Conservation (phyloP, 2,329 filamentous ascomycete species). For the Emmonsiellopsis sp. region DNA sequence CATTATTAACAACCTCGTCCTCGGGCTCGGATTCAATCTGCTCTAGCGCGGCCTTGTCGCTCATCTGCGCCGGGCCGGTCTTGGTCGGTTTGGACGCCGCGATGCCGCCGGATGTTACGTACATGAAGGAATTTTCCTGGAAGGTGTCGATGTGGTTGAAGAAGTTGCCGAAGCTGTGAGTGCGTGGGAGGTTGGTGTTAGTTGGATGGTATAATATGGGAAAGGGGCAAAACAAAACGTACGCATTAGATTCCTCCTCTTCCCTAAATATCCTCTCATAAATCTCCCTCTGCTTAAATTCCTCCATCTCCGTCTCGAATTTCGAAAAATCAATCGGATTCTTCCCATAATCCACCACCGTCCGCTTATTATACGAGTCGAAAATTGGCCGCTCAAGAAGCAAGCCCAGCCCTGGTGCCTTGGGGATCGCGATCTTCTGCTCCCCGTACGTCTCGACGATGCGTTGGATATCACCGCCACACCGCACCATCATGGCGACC, state of each 20-base stretch:
- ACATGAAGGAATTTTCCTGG: conserved; percentile 61
- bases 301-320: conserved; percentile 67
- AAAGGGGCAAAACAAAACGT: conserved; percentile 34
- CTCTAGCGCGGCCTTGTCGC: conserved; percentile 22
- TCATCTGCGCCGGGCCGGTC: conserved; percentile 5
- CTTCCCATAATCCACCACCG: conserved; percentile 52
- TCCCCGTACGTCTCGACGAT: conserved; percentile 65
- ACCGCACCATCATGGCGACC: conserved; percentile 74
- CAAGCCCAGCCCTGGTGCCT: conserved; percentile 80
- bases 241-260: conserved; percentile 80
- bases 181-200: not conserved
- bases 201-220: not conserved
- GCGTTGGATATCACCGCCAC: conserved; percentile 62
- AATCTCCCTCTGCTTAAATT: conserved; percentile 86
- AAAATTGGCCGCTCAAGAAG: conserved; percentile 88
- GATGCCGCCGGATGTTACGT: conserved; percentile 61
- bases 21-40: conserved; percentile 19
- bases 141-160: conserved; percentile 73
- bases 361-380: conserved; percentile 72
- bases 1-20: conserved; percentile 12
- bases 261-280: conserved; percentile 86
- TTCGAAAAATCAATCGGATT: conserved; percentile 69
- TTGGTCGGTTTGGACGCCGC: conserved; percentile 14
- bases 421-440: conserved; percentile 76
- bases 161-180: conserved; percentile 59